phyloP scores from a whole-genome alignment of 371 early-diverging fungal species.

The Haplosporangium sp. region DNA sequence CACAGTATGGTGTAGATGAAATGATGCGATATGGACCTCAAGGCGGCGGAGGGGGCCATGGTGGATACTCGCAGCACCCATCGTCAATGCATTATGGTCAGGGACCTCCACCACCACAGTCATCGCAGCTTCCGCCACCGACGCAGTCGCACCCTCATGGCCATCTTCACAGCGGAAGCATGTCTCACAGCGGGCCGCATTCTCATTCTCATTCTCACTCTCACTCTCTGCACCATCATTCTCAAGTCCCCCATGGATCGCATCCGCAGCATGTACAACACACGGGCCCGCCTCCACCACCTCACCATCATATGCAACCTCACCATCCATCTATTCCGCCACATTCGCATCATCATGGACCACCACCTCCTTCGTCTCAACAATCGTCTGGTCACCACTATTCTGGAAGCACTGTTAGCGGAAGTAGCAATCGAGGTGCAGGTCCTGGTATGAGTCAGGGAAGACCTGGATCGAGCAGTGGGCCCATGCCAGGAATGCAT shows the following conservation, averaged over 20 bases:
- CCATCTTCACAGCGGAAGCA: conserved; percentile 41
- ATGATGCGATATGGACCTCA: conserved; percentile 50
- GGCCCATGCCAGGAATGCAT: conserved; percentile 46
- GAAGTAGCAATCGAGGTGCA: conserved; percentile 33
- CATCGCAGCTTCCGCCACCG: conserved; percentile 37
- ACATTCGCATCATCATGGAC: conserved; percentile 39
- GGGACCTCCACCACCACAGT: conserved; percentile 27
- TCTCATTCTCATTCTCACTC: conserved; percentile 42
- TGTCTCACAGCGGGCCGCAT: conserved; percentile 39
- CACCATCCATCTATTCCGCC: conserved; percentile 29
- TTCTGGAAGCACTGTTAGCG: conserved; percentile 26
- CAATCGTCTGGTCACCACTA: conserved; percentile 39
- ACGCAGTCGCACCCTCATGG: conserved; percentile 34
- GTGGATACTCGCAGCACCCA: conserved; percentile 40
- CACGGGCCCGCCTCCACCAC: conserved; percentile 37
- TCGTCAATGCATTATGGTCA: conserved; percentile 45
- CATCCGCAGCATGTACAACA: conserved; percentile 45
- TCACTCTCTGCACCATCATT: conserved; percentile 46
- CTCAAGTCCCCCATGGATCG: conserved; percentile 34
- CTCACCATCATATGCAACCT: conserved; percentile 47
- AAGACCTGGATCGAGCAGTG: conserved; percentile 43
- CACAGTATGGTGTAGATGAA: conserved; percentile 39
- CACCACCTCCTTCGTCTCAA: conserved; percentile 26
- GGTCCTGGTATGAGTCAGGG: conserved; percentile 24
- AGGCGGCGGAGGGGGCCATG: conserved; percentile 41